These are phyloP conservation scores for Sporisorium scitamineum DNA, from an alignment of 1,284 basidiomycete species.

Conservation along the genomic window DNA sequence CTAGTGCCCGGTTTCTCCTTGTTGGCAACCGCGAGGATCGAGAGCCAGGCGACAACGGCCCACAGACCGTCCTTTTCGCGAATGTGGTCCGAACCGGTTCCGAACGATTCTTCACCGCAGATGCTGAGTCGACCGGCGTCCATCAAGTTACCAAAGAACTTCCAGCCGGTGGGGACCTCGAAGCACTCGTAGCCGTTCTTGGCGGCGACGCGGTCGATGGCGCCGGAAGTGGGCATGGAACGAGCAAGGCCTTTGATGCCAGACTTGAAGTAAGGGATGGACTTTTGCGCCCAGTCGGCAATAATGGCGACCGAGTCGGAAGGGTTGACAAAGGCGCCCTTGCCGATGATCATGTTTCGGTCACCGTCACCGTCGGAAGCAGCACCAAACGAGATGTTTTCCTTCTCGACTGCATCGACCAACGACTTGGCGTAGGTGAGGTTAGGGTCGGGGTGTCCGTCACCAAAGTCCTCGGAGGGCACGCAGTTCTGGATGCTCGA, in stretches of 20 bases:
- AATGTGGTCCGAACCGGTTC: slow-evolving; percentile 99
- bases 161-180: slow-evolving; percentile 98
- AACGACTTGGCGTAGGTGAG: slow-evolving; percentile 95
- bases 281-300: slow-evolving; percentile 91
- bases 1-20: slow-evolving; percentile 72
- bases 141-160: slow-evolving; percentile 99
- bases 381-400: slow-evolving; percentile 91
- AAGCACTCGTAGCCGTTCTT: slow-evolving; percentile 93
- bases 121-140: slow-evolving; percentile 96
- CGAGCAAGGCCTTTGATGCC: slow-evolving; percentile 95
- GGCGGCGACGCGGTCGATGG: slow-evolving; percentile 95
- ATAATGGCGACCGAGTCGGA: slow-evolving; percentile 98
- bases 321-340: slow-evolving; percentile 96
- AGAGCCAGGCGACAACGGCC: slow-evolving; percentile 97
- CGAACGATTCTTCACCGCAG: slow-evolving; percentile 98
- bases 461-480: slow-evolving; percentile 93
- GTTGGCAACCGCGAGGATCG: slow-evolving; percentile 94
- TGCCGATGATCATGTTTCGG: slow-evolving; percentile 99
- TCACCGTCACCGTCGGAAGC: slow-evolving; percentile 98
- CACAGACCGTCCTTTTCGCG: slow-evolving; percentile 99
- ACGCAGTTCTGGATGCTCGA: slow-evolving; percentile 89
- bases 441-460: slow-evolving; percentile 98
- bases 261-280: slow-evolving; percentile 92
- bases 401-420: slow-evolving; percentile 88
- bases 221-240: slow-evolving; percentile 96